Percentiles rank a stretch among this genome's conserved stretches.
Evolutionary conservation across 805 yeast species (phyloP).

Genomic region (Ogataea wickerhamii): DNA sequence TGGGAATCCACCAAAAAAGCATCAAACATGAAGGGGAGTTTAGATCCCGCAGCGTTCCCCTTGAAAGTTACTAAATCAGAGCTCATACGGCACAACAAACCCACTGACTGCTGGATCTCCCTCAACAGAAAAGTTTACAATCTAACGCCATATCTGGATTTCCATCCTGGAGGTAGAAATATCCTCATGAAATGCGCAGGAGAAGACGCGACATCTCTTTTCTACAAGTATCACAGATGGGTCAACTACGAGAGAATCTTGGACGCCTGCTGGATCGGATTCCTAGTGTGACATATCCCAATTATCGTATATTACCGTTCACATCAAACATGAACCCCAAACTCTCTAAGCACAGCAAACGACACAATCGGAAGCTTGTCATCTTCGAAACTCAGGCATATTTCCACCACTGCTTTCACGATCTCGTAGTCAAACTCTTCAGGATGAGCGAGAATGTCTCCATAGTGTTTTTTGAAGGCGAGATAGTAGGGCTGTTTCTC

Average conservation of each 20-base stretch:
- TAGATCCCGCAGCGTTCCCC: constrained; percentile 46
- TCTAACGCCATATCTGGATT: constrained; percentile 75
- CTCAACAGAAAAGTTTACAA: constrained; percentile 80
- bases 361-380: constrained; percentile 19
- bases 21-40: constrained; percentile 49
- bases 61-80: constrained; percentile 54
- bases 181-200: constrained; percentile 81
- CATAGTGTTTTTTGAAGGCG: constrained; percentile 30
- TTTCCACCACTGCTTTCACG: constrained; percentile 21
- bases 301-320: neutral
- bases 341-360: constrained; percentile 11
- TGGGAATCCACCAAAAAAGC: constrained; percentile 66
- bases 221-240: constrained; percentile 66
- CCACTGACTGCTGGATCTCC: constrained; percentile 83
- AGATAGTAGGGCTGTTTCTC: constrained; percentile 27
- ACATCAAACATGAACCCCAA: neutral
- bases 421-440: constrained; percentile 18
- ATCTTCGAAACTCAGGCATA: constrained; percentile 27
- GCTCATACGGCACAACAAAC: constrained; percentile 52
- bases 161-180: constrained; percentile 90
- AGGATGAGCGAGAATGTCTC: constrained; percentile 17
- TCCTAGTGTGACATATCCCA: constrained; percentile 26
- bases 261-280: constrained; percentile 74
- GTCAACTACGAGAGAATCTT: constrained; percentile 82
- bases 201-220: constrained; percentile 71